Percentiles rank a stretch among this genome's conserved stretches.
These are phyloP conservation scores for Cryptosporidium sp. DNA, from an alignment of 169 alveolate genomes.

Conservation along the genomic window DNA sequence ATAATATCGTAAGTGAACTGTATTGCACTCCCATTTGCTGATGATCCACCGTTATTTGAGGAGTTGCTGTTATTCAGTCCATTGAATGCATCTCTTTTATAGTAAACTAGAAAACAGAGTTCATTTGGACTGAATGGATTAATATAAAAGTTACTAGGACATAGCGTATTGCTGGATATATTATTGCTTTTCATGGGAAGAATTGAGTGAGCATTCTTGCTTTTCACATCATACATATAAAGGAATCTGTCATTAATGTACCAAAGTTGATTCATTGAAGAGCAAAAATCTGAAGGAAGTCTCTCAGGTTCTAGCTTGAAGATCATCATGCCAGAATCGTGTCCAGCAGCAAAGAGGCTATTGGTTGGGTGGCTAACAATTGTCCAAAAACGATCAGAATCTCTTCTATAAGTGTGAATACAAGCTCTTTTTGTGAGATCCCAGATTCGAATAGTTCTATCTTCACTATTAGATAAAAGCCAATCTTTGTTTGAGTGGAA, in stretches of 20 bases:
- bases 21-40: background rate
- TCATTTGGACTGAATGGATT: constrained; percentile 73
- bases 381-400: constrained; percentile 95
- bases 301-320: constrained; percentile 92
- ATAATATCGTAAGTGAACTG: constrained; percentile 50
- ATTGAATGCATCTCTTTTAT: constrained; percentile 36
- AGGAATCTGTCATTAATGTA: constrained; percentile 85
- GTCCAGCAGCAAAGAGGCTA: constrained; percentile 94
- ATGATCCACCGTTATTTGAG: background rate
- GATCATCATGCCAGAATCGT: constrained; percentile 92
- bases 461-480: constrained; percentile 93
- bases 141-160: constrained; percentile 45
- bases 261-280: constrained; percentile 79
- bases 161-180: constrained; percentile 27
- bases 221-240: constrained; percentile 81
- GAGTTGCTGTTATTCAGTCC: background rate
- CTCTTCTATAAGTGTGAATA: constrained; percentile 89
- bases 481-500: constrained; percentile 92
- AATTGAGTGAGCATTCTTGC: constrained; percentile 77
- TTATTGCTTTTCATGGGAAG: constrained; percentile 68
- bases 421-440: constrained; percentile 90
- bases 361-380: constrained; percentile 90
- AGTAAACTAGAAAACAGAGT: constrained; percentile 54
- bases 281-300: constrained; percentile 81
- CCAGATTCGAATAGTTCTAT: constrained; percentile 94